Evolutionary conservation across 2,329 filamentous ascomycete genomes (phyloP).

Genomic region (Cytospora schulzeri): DNA sequence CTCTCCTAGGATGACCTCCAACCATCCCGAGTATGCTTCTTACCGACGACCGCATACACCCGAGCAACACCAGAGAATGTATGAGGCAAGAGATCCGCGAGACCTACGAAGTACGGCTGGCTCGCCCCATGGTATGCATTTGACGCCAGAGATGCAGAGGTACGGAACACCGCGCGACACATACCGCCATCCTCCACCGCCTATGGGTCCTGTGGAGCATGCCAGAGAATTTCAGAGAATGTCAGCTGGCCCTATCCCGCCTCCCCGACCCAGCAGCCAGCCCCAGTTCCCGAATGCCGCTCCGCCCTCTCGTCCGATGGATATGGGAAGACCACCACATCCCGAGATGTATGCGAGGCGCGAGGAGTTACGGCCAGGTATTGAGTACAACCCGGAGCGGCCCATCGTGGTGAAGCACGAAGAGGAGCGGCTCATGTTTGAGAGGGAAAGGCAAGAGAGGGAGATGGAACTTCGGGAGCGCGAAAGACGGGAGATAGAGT

Average conservation of each 20-base stretch:
- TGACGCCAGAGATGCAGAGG: slow-evolving; percentile 59
- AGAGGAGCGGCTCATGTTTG: slow-evolving; percentile 53
- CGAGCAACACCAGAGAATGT: slow-evolving; percentile 60
- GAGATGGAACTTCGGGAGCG: slow-evolving; percentile 45
- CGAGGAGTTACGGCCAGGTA: slow-evolving; percentile 48
- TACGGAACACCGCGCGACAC: slow-evolving; percentile 59
- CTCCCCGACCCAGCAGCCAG: slow-evolving; percentile 54
- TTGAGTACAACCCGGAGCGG: slow-evolving; percentile 53
- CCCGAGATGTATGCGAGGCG: slow-evolving; percentile 51
- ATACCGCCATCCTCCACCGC: slow-evolving; percentile 54
- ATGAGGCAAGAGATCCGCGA: slow-evolving; percentile 46
- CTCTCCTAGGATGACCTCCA: slow-evolving; percentile 57
- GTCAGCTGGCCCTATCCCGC: slow-evolving; percentile 41
- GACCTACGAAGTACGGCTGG: slow-evolving; percentile 42
- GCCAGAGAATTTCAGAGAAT: slow-evolving; percentile 43
- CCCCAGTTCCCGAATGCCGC: slow-evolving; percentile 50
- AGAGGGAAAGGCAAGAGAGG: slow-evolving; percentile 41
- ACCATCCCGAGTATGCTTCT: slow-evolving; percentile 60
- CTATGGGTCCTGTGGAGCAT: slow-evolving; percentile 45
- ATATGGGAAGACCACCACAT: slow-evolving; percentile 46
- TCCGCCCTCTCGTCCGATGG: slow-evolving; percentile 47
- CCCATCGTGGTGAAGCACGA: slow-evolving; percentile 52
- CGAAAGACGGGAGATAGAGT: slow-evolving; percentile 34
- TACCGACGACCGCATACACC: slow-evolving; percentile 73
- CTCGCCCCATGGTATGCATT: slow-evolving; percentile 54